Evolutionary conservation across 805 yeast species (phyloP), one percentile per base, ranked within the genome.

Genomic region (Kuraishia borneana): DNA sequence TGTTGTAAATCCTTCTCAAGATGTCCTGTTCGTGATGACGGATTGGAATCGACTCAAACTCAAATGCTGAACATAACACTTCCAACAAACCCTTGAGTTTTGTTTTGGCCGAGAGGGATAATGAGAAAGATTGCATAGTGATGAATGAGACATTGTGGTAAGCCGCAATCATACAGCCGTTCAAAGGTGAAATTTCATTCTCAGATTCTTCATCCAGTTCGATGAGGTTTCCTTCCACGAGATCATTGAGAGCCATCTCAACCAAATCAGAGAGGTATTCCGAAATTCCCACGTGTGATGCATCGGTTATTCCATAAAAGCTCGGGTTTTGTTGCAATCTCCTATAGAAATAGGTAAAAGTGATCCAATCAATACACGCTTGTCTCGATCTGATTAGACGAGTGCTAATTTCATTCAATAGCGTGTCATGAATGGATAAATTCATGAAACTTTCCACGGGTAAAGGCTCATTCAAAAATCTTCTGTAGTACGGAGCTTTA

Each of bases 331-430:
- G 65, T 36, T 75, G 80, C 16, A 92, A 51, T 33, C 97, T 64
- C 42, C 94, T 65, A 55, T 84, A 92, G 47, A 88, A 82, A 44
- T 76, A 82, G 0, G 95, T 70, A 50, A 71, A 83, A 0, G 96
- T 82, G 22, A 92, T 48, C 94, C 95, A 85, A 47, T 89, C 96
- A 39, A 92, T 72, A 45, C 94, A 83, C 43, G 82, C 92, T 46
- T 88, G 96, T 48, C 82, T 74, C 6, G 71, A 63, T 31, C 62
- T 66, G 37, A 89, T 68, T 10, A 76, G 62, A 2, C 72, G 62
- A 5, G 76, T 69, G 25, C 82, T 70, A n/a, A 87, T 76, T 44
- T 84, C 97, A 30, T 73, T 70, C 28, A 83, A 53, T 23, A 89
- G 66, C 0, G 71, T 64, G 50, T 92, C 96, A 39, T 71, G 77